These are phyloP conservation scores for Cutaneotrichosporon dermatis DNA, from an alignment of 1,284 basidiomycete genomes.

Conservation along the genomic window DNA sequence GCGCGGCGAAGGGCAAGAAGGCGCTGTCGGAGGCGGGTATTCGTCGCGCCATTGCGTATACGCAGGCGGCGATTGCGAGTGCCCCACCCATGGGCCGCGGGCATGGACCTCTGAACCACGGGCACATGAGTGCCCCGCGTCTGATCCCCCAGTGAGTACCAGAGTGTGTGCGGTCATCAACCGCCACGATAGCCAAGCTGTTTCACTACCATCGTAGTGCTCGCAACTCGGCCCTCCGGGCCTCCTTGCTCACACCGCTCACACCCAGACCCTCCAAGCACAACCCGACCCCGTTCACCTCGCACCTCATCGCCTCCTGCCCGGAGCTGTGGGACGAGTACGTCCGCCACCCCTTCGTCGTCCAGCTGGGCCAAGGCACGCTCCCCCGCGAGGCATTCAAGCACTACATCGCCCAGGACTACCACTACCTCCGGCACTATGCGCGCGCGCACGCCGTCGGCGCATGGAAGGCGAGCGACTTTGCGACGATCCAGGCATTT, in stretches of 20 bases:
- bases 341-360: slow-evolving; percentile 72
- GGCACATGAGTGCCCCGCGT: slow-evolving; percentile 59
- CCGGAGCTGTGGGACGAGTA: slow-evolving; percentile 55
- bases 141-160: slow-evolving; percentile 59
- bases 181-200: no score
- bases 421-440: slow-evolving; percentile 52
- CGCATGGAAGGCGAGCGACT: slow-evolving; percentile 68
- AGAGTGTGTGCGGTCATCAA: no score
- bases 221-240: no score
- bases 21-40: slow-evolving; percentile 62
- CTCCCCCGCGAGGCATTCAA: slow-evolving; percentile 65
- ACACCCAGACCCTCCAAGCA: slow-evolving; percentile 55
- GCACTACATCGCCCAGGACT: slow-evolving; percentile 72
- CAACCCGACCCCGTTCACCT: slow-evolving; percentile 66
- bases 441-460: slow-evolving; percentile 58
- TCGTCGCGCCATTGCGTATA: slow-evolving; percentile 62
- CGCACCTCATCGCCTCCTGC: slow-evolving; percentile 62
- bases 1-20: background rate
- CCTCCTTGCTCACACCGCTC: background rate
- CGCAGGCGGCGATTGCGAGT: slow-evolving; percentile 69
- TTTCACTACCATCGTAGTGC: no score
- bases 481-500: slow-evolving; percentile 62
- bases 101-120: slow-evolving; percentile 82
- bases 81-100: slow-evolving; percentile 70
- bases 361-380: slow-evolving; percentile 65